A percentile compares a stretch with the other conserved stretches of the same genome.
Conservation (phyloP, 2,329 filamentous ascomycete genomes). For the Fusarium buharicum region DNA sequence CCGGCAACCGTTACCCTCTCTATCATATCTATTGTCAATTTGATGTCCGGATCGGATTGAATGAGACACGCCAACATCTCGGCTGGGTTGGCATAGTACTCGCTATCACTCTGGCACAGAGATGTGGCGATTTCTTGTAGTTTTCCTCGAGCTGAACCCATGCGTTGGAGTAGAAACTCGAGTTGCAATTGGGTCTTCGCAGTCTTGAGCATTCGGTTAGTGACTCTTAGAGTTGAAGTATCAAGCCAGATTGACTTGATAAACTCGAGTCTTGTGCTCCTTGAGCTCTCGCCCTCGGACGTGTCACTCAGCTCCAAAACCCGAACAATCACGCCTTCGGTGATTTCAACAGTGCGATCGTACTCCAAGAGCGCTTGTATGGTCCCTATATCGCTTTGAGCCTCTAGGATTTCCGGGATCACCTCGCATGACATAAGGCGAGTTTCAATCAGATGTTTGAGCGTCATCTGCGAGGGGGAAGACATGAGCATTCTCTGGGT, state of each 20-base stretch:
- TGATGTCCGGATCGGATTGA: neutral
- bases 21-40: neutral
- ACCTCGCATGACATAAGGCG: neutral
- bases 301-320: neutral
- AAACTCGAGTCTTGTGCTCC: neutral
- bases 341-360: neutral
- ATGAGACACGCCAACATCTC: neutral
- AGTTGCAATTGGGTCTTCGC: neutral
- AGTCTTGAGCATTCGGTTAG: conserved; percentile 1
- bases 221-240: neutral
- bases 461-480: neutral
- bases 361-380: neutral
- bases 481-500: neutral
- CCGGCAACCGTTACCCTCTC: neutral
- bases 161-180: neutral
- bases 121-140: neutral
- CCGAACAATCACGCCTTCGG: neutral
- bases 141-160: neutral
- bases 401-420: neutral
- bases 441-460: neutral
- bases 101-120: neutral
- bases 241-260: neutral
- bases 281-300: neutral
- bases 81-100: neutral
- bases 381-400: neutral